Evolutionary conservation across 2,329 filamentous ascomycete genomes (phyloP), one percentile per base, ranked within the genome.

Genomic region (Neurospora crassa): DNA sequence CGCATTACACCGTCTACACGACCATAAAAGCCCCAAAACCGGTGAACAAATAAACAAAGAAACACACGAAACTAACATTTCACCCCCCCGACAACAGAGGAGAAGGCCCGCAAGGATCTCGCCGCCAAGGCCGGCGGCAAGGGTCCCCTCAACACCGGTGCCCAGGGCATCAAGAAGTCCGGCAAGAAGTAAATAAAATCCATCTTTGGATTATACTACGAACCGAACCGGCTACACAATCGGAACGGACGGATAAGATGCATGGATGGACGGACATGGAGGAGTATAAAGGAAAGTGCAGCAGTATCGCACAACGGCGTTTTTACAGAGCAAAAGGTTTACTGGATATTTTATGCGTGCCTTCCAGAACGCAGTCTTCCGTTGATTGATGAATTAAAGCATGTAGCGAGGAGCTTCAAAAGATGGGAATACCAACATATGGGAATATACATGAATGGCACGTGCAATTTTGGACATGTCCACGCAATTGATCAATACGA

Each of bases 111-210:
- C 82, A 95, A 96, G 84, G 93, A 94, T 11, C 80, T 96, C 83
- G 89, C 91, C n/a, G 86, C 90, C 73, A 92, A 93, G 84, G 91
- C 92, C 67, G 91, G 91, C 78, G 92, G 92, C 82, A 97, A 96
- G 84, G 95, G 95, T 3, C 94, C 95, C 45, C 81, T 97, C 80
- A 94, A 94, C 84, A 91, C 89, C 41, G 94, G 93, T 42, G 82
- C 86, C 68, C 93, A 96, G 83, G 94, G 93, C 74, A 97, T 98
- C 86, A 97, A 97, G 90, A 97, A 97, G 89, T 96, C 92, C 74
- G 94, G 94, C 82, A 97, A 97, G 92, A 97, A 97, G 90, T 97
- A 87, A 83, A 29, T 16, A 3, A 29, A 24, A 29, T 59, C 47
- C 1, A 16, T 16, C 12, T 18, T 10, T 24, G 29, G 29, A 5